Base-by-base conservation (phyloP, 129 eudicot species). In the Escallonia rubra region DNA sequence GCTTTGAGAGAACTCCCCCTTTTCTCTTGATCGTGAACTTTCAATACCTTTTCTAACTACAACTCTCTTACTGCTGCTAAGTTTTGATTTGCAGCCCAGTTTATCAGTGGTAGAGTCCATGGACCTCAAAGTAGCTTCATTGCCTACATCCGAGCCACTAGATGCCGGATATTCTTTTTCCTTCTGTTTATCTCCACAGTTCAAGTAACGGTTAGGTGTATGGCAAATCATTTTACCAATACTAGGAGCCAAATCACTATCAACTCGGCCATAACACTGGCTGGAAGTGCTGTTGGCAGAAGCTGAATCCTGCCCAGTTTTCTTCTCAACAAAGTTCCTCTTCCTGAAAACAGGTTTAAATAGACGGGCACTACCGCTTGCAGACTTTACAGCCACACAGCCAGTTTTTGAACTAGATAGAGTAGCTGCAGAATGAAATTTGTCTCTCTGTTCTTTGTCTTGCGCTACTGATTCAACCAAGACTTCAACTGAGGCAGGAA, bases 1-100 rank as follows among this genome's bases (percentile, higher is more conserved):
- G 74, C 98, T 88, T 53, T 86, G 96, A 23, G 94, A 88, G 53
- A 85, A 63, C 68, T 91, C 97, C 53, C 89, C 88, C 74, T 77
- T 85, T 72, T 82, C 92, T 74, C 79, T 76, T 43, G 86, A 64
- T 71, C 74, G 76, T 72, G 83, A 82, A 57, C 61, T 79, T 41
- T 65, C 78, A 65, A 79, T 82, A 16, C 67, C 58, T 74, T 74
- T 87, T 44, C 53, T 59, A 41, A 75, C 51, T 10, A 57, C 16
- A 43, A 14, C 23, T 63, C 59, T 63, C 59, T 80, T 60, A 67
- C 57, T 75, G 63, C 49, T 65, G 16, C 34, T 49, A 12, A 43
- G 45, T 54, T 59, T 59, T 6, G 79, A 50, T 23, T 60, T 13
- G 12, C 43, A 43, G 72, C 46, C 58, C 44, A 67, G 71, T 63